These are phyloP conservation scores for Sporisorium reilianum DNA, from an alignment of 1,284 basidiomycete species.

Conservation along the genomic window DNA sequence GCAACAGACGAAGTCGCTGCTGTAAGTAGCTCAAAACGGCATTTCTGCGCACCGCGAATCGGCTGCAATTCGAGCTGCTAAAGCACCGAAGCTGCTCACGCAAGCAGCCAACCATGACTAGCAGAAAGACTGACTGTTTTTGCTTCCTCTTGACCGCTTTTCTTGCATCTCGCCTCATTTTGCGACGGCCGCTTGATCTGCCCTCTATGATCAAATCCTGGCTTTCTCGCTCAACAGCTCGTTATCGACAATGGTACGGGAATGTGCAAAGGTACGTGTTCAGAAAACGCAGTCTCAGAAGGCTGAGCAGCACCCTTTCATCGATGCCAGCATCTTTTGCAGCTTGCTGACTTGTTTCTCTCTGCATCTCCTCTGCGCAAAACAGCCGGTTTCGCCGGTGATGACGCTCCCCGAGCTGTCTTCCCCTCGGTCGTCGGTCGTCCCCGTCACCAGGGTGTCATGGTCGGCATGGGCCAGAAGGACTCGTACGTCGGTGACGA, in stretches of 20 bases:
- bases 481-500: conserved; percentile 76
- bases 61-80: neutral
- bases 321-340: neutral
- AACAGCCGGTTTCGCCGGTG: conserved; percentile 75
- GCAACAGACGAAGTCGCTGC: conserved; percentile 68
- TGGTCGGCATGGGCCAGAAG: conserved; percentile 75
- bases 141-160: neutral
- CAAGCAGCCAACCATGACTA: neutral
- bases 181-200: neutral
- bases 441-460: conserved; percentile 90
- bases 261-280: conserved; percentile 67
- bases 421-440: conserved; percentile 85
- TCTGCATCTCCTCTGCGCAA: neutral
- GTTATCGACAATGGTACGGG: conserved; percentile 70
- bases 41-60: neutral
- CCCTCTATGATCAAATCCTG: conserved; percentile 6
- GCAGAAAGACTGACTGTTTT: conserved; percentile 15
- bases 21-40: conserved; percentile 47
- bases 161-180: neutral
- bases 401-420: conserved; percentile 82
- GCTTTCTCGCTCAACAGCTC: conserved; percentile 47
- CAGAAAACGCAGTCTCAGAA: neutral
- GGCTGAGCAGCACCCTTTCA: neutral
- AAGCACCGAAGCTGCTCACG: neutral
- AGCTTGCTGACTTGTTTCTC: conserved; percentile 4